These are phyloP conservation scores for Hymenoscyphus fraxineus DNA, from an alignment of 2,329 filamentous ascomycete genomes.

Conservation along the genomic window DNA sequence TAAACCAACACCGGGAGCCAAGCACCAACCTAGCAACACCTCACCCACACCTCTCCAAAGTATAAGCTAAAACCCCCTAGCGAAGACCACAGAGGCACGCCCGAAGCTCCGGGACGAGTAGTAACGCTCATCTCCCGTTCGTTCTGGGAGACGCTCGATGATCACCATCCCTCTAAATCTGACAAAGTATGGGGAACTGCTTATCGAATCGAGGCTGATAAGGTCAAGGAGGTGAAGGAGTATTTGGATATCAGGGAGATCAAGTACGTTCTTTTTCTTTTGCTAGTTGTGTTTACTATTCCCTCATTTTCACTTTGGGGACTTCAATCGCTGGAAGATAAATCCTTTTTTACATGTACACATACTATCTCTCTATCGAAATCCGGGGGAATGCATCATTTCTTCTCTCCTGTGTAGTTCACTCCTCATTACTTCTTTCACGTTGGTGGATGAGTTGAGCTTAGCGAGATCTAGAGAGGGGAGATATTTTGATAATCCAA, in stretches of 20 bases:
- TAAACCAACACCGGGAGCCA: constrained; percentile 15
- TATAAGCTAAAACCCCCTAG: constrained; percentile 44
- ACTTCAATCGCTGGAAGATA: too few species aligned
- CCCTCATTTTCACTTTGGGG: too few species aligned
- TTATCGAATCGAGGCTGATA: constrained; percentile 72
- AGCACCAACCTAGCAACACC: constrained; percentile 5
- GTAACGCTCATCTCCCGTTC: constrained; percentile 84
- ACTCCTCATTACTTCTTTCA: too few species aligned
- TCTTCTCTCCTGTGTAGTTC: too few species aligned
- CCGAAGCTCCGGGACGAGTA: constrained; percentile 80
- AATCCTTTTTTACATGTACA: too few species aligned
- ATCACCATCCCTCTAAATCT: constrained; percentile 61
- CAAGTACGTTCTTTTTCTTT: constrained; percentile 44
- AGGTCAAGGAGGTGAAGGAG: constrained; percentile 75
- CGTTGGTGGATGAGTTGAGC: too few species aligned
- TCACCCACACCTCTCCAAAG: constrained; percentile 7
- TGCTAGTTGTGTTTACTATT: too few species aligned
- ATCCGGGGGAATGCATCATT: too few species aligned
- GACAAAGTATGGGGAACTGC: constrained; percentile 85
- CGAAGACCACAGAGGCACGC: constrained; percentile 91
- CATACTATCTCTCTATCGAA: too few species aligned
- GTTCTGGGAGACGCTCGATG: constrained; percentile 73
- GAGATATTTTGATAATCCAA: too few species aligned
- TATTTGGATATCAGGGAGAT: constrained; percentile 97
- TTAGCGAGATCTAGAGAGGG: too few species aligned